phyloP scores from a whole-genome alignment of 768 basidiomycete species.

The Suillus brevipes region DNA sequence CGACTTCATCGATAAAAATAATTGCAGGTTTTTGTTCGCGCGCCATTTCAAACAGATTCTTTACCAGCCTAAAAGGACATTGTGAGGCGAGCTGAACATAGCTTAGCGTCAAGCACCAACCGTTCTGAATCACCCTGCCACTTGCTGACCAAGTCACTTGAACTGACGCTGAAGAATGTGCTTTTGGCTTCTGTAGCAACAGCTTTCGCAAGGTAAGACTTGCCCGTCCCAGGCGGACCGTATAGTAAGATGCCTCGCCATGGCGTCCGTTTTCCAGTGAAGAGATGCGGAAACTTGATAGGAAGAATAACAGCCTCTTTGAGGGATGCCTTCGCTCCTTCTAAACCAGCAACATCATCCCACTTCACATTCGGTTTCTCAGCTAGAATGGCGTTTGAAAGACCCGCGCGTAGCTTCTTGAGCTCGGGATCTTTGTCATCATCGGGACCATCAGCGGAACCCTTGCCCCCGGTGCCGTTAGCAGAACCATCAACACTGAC shows the following conservation, averaged over 20 bases:
- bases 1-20: conserved; percentile 99
- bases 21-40: conserved; percentile 96
- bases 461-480: conserved; percentile 44
- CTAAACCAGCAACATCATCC: conserved; percentile 98
- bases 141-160: conserved; percentile 94
- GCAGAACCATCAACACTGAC: conserved; percentile 51
- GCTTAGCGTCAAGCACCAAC: conserved; percentile 42
- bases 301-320: conserved; percentile 99
- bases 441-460: conserved; percentile 47
- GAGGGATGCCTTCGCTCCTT: conserved; percentile 90
- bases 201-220: conserved; percentile 95
- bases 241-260: conserved; percentile 97
- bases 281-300: conserved; percentile 98
- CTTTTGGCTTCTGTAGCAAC: conserved; percentile 99
- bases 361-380: conserved; percentile 97
- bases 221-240: conserved; percentile 97
- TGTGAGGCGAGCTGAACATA: background rate
- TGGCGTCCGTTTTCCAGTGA: conserved; percentile 97
- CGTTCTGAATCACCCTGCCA: conserved; percentile 99
- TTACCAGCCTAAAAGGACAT: conserved; percentile 67
- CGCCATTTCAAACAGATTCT: conserved; percentile 94
- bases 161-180: conserved; percentile 97
- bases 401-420: conserved; percentile 93
- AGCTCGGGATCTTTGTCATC: conserved; percentile 88
- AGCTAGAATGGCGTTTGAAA: conserved; percentile 83